Evolutionary conservation across 2,329 filamentous ascomycete species (phyloP), one percentile per base, ranked within the genome.

Genomic region (Cladosporium colombiae): DNA sequence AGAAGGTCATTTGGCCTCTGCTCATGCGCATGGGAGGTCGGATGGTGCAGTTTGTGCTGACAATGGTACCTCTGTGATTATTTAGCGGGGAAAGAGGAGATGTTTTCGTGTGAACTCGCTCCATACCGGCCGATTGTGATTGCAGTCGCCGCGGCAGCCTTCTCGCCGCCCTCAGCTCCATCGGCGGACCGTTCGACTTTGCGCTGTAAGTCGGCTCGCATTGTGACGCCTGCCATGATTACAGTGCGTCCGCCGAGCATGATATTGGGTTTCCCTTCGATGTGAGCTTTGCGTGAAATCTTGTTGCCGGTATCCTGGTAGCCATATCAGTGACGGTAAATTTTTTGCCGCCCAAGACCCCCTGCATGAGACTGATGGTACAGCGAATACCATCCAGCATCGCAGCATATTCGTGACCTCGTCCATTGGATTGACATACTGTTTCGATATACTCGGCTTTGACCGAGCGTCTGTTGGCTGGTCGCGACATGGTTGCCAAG

Each of bases 401-500:
- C 25, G 27, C 50, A 52, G 16, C 6, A 29, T 2, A 5, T 31
- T 2, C 21, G 21, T 29, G 2, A 7, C 23, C 5, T 29, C 25
- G 4, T 53, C 25, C 3, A 18, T 27, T 27, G 27, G 52, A 4
- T 16, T 27, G 21, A 75, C 85, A 74, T 85, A 96, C 93, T 63
- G 95, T 99, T 81, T 97, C 94, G 69, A 99, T 97, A 77, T 97
- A 98, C 79, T 97, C 93, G 79, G 92, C 92, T 80, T 93, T 96
- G 11, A 86, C 84, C 60, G 88, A 83, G 76, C 93, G 91, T 73
- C 78, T 72, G 53, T 66, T 70, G 18, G 67, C 70, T 10, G 81
- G 78, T 40, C 81, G 75, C 21, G 81, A 81, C 77, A 81, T 81
- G 31, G 5, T 40, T 55, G 27, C 52, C 25, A 21, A 29, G 52